Evolutionary conservation across 495 filamentous ascomycete species (phyloP).

Genomic region (Hypoxylon trugodes): DNA sequence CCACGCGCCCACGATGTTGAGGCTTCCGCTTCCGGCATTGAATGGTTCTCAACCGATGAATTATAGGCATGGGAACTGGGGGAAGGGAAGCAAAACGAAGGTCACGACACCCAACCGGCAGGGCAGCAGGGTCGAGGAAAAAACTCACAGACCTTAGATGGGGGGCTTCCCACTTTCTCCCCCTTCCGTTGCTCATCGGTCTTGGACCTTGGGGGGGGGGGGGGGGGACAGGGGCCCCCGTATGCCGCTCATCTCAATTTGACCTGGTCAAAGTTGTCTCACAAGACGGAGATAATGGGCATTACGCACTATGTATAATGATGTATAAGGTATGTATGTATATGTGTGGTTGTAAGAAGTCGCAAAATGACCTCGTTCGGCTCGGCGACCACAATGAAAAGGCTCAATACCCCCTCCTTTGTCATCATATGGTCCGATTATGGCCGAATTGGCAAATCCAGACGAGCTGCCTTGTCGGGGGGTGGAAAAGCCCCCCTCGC

Average conservation of each 20-base stretch:
- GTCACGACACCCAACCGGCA: slow-evolving; percentile 34
- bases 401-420: slow-evolving; percentile 40
- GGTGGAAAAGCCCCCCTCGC: slow-evolving; percentile 5
- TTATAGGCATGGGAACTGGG: slow-evolving; percentile 33
- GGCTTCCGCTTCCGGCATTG: slow-evolving; percentile 34
- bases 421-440: slow-evolving; percentile 40
- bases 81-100: slow-evolving; percentile 2
- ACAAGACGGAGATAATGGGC: slow-evolving; percentile 48
- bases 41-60: slow-evolving; percentile 34
- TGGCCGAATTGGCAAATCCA: slow-evolving; percentile 37
- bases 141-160: slow-evolving; percentile 37
- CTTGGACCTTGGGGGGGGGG: slow-evolving; percentile 29
- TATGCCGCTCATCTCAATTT: slow-evolving; percentile 49
- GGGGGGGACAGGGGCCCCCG: slow-evolving; percentile 39
- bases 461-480: slow-evolving; percentile 31
- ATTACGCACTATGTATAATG: slow-evolving; percentile 31
- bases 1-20: slow-evolving; percentile 17
- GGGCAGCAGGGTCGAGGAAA: slow-evolving; percentile 9
- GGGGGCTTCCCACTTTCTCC: slow-evolving; percentile 17
- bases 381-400: slow-evolving; percentile 40
- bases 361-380: slow-evolving; percentile 43
- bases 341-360: slow-evolving; percentile 23
- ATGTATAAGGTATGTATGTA: background rate
- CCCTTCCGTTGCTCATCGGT: slow-evolving; percentile 29
- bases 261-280: slow-evolving; percentile 45